phyloP scores from a whole-genome alignment of 441 rosid genomes.

The Arabidopsis lyrata region DNA sequence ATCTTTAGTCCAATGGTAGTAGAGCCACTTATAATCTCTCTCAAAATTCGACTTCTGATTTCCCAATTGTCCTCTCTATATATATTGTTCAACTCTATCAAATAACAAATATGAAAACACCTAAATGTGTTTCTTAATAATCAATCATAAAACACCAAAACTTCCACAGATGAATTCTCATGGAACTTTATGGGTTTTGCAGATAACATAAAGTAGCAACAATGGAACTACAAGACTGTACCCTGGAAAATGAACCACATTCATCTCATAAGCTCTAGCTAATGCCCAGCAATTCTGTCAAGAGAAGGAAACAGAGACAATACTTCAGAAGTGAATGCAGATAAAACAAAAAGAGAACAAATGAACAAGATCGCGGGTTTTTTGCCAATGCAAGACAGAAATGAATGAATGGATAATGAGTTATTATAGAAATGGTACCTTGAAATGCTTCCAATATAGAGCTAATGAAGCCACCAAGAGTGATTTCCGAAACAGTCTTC shows the following conservation, averaged over 20 bases:
- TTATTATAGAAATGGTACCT: constrained; percentile 49
- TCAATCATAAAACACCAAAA: not conserved
- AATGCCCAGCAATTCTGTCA: constrained; percentile 77
- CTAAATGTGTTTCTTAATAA: not conserved
- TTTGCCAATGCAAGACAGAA: not conserved
- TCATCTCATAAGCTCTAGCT: constrained; percentile 90
- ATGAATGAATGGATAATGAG: not conserved
- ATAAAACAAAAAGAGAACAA: not conserved
- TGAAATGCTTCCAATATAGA: constrained; percentile 80
- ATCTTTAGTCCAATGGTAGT: not conserved
- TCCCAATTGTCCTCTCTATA: not conserved
- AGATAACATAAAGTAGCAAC: constrained; percentile 57
- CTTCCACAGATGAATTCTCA: constrained; percentile 19
- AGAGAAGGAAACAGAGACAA: constrained; percentile 9
- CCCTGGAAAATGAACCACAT: constrained; percentile 75
- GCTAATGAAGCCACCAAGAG: constrained; percentile 66
- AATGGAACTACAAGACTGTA: constrained; percentile 73
- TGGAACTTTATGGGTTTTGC: constrained; percentile 58
- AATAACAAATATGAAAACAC: not conserved
- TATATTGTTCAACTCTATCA: not conserved
- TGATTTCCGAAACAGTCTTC: constrained; percentile 60
- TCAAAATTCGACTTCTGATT: not conserved
- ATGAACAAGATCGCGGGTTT: constrained; percentile 1
- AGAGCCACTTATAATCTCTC: not conserved
- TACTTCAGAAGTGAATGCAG: not conserved